Percentiles rank a stretch among this genome's conserved stretches.
These are phyloP conservation scores for Dendrothele bispora DNA, from an alignment of 768 basidiomycete species.

Conservation along the genomic window DNA sequence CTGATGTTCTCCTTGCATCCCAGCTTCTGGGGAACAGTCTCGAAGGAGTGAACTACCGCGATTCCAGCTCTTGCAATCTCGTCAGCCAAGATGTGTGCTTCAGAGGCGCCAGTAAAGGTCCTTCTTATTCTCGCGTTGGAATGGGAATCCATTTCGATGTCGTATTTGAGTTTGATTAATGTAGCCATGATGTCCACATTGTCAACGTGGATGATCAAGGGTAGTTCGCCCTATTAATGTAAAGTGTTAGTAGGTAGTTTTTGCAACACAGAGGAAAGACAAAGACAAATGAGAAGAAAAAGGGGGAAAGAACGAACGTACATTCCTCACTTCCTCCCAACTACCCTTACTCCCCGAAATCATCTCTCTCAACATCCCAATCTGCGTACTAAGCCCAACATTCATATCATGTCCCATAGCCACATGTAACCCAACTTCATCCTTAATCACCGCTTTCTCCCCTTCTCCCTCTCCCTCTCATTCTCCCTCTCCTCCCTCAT, in stretches of 20 bases:
- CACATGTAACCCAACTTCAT: slow-evolving; percentile 67
- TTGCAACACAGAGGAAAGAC: too few species aligned
- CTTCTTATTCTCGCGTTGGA: slow-evolving; percentile 47
- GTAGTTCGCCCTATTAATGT: slow-evolving; percentile 71
- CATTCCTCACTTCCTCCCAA: too few species aligned
- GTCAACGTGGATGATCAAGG: slow-evolving; percentile 72
- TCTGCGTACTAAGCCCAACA: too few species aligned
- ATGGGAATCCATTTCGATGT: slow-evolving; percentile 57
- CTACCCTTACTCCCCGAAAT: too few species aligned
- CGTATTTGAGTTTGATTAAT: slow-evolving; percentile 65
- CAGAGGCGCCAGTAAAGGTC: slow-evolving; percentile 64
- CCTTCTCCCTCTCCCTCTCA: too few species aligned
- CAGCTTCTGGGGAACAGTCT: slow-evolving; percentile 73
- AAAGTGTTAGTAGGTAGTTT: too few species aligned
- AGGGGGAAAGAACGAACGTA: too few species aligned
- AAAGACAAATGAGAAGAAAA: too few species aligned
- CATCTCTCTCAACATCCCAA: too few species aligned
- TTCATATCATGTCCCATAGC: too few species aligned
- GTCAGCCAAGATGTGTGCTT: slow-evolving; percentile 69
- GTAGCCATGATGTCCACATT: slow-evolving; percentile 86
- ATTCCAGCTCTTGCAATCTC: slow-evolving; percentile 55
- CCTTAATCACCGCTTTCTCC: slow-evolving; percentile 61
- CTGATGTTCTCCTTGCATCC: slow-evolving; percentile 70
- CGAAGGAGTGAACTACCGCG: slow-evolving; percentile 49
- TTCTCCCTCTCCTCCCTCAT: too few species aligned